A percentile compares a stretch with the other conserved stretches of the same genome.
phyloP scores from a whole-genome alignment of 148 eudicot species.

The Salicornia ramosissima region DNA sequence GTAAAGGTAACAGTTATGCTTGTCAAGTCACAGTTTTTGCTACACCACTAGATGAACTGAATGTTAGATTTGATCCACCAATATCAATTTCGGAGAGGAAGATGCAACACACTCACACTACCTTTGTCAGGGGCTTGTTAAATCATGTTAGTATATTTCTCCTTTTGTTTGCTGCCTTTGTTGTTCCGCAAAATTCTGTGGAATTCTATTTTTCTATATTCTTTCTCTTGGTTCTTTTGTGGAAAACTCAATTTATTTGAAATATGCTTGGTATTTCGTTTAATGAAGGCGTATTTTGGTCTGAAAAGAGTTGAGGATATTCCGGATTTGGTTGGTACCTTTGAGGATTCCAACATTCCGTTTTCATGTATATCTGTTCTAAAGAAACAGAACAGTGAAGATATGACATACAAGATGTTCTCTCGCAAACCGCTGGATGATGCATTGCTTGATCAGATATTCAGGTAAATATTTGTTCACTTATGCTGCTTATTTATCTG shows the following conservation, averaged over 20 bases:
- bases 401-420: slow-evolving; percentile 77
- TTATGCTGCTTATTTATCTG: neutral
- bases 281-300: slow-evolving; percentile 74
- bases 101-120: slow-evolving; percentile 85
- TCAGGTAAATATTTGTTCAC: slow-evolving; percentile 44
- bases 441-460: slow-evolving; percentile 61
- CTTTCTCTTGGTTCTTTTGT: neutral
- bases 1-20: slow-evolving; percentile 59
- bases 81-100: slow-evolving; percentile 71
- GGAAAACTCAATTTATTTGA: neutral
- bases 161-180: neutral
- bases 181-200: neutral
- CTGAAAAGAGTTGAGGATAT: slow-evolving; percentile 39
- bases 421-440: slow-evolving; percentile 74
- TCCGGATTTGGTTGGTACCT: slow-evolving; percentile 78
- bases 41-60: slow-evolving; percentile 71
- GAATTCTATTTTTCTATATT: neutral
- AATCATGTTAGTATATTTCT: slow-evolving; percentile 66
- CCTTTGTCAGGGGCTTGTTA: slow-evolving; percentile 76
- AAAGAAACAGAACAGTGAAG: slow-evolving; percentile 50
- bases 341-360: slow-evolving; percentile 64
- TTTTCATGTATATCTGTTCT: slow-evolving; percentile 78
- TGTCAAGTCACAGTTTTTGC: slow-evolving; percentile 83
- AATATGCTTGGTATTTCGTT: slow-evolving; percentile 11
- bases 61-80: slow-evolving; percentile 52